phyloP scores from a whole-genome alignment of 2,329 filamentous ascomycete genomes.

The Purpureocillium takamizusanense region DNA sequence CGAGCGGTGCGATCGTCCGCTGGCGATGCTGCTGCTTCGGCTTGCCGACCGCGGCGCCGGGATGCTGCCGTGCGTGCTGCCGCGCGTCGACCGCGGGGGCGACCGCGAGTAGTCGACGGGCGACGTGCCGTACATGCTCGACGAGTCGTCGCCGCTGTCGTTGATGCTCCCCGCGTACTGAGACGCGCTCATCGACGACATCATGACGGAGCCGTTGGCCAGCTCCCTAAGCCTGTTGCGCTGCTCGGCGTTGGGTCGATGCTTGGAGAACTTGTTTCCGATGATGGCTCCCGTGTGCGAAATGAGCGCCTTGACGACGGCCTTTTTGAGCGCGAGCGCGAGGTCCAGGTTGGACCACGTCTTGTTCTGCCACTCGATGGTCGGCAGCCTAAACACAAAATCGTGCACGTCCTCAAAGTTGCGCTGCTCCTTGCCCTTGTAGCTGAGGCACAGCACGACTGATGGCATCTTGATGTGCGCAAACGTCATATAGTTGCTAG shows the following conservation, averaged over 20 bases:
- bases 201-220: slow-evolving; percentile 66
- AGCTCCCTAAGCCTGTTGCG: slow-evolving; percentile 73
- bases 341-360: slow-evolving; percentile 98
- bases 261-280: slow-evolving; percentile 90
- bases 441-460: slow-evolving; percentile 89
- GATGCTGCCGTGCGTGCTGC: slow-evolving; percentile 38
- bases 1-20: slow-evolving; percentile 30
- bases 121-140: slow-evolving; percentile 42
- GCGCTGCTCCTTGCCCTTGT: slow-evolving; percentile 91
- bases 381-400: slow-evolving; percentile 91
- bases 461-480: slow-evolving; percentile 91
- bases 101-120: slow-evolving; percentile 51
- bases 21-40: slow-evolving; percentile 44
- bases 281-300: slow-evolving; percentile 94
- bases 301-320: slow-evolving; percentile 87
- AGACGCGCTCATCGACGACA: slow-evolving; percentile 25
- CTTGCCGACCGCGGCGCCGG: slow-evolving; percentile 35
- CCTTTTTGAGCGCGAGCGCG: slow-evolving; percentile 84
- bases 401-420: slow-evolving; percentile 96
- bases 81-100: slow-evolving; percentile 43
- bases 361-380: slow-evolving; percentile 95
- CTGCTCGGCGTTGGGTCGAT: slow-evolving; percentile 72
- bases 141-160: slow-evolving; percentile 45
- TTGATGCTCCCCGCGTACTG: slow-evolving; percentile 33
- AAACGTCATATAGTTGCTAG: slow-evolving; percentile 95